Conservation (phyloP, 768 basidiomycete genomes). For the Suillus ampliporus region DNA sequence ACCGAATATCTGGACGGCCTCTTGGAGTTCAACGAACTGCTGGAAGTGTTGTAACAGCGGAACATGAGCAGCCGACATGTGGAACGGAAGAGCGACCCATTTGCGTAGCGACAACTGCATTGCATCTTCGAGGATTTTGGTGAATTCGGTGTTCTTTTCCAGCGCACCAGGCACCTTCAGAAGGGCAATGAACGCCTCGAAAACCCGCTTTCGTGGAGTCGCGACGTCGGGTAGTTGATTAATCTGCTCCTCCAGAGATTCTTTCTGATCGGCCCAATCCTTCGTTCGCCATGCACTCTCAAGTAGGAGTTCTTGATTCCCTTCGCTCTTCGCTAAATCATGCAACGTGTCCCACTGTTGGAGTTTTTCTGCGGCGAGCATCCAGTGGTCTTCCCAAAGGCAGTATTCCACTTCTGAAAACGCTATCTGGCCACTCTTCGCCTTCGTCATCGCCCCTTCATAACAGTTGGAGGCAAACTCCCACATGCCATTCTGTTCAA, state of each 20-base stretch:
- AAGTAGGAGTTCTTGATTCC: conserved; percentile 89
- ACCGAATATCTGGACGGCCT: conserved; percentile 93
- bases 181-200: conserved; percentile 92
- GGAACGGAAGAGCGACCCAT: conserved; percentile 88
- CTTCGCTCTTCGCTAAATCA: conserved; percentile 88
- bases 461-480: conserved; percentile 88
- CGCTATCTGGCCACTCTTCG: conserved; percentile 78
- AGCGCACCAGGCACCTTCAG: conserved; percentile 81
- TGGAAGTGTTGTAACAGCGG: conserved; percentile 97
- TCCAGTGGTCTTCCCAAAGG: conserved; percentile 99
- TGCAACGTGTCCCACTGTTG: conserved; percentile 97
- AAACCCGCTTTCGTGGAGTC: conserved; percentile 96
- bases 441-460: conserved; percentile 87
- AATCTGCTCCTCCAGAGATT: conserved; percentile 81
- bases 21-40: conserved; percentile 97
- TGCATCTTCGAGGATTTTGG: conserved; percentile 88
- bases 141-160: conserved; percentile 89
- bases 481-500: conserved; percentile 98
- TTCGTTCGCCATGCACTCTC: conserved; percentile 95
- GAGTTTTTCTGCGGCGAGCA: conserved; percentile 91
- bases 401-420: conserved; percentile 97
- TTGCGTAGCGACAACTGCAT: conserved; percentile 96
- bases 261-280: conserved; percentile 88
- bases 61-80: conserved; percentile 90
- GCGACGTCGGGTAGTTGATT: conserved; percentile 81